Conservation (phyloP, 768 basidiomycete genomes). For the Grammothele lineata region DNA sequence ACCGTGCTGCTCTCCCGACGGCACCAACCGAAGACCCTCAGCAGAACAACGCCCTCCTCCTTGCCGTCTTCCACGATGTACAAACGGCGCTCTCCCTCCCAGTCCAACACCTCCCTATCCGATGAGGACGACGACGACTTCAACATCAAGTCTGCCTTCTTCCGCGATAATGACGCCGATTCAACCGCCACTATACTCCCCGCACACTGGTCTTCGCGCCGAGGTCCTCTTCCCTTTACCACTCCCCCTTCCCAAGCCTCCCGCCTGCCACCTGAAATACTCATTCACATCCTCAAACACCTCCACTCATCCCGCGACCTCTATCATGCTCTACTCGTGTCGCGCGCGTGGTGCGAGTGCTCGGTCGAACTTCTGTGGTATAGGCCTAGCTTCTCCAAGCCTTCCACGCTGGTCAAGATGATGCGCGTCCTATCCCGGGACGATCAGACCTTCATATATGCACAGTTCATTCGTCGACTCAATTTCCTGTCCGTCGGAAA, state of each 20-base stretch:
- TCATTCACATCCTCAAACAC: constrained; percentile 88
- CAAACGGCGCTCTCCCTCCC: constrained; percentile 42
- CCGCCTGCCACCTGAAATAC: constrained; percentile 81
- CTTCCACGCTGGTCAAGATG: constrained; percentile 73
- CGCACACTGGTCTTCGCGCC: constrained; percentile 45
- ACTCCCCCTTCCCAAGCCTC: constrained; percentile 43
- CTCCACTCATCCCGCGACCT: constrained; percentile 74
- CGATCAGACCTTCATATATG: constrained; percentile 81
- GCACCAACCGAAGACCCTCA: constrained; percentile 11
- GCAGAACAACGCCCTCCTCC: constrained; percentile 7
- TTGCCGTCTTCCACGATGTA: constrained; percentile 20
- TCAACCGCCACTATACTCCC: constrained; percentile 36
- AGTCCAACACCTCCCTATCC: constrained; percentile 75
- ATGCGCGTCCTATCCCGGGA: constrained; percentile 59
- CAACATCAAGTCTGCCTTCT: constrained; percentile 39
- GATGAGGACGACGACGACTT: constrained; percentile 66
- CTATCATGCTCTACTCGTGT: constrained; percentile 72
- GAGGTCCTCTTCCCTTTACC: constrained; percentile 16
- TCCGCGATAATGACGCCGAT: constrained; percentile 29
- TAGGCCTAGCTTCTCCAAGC: constrained; percentile 72
- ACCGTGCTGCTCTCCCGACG: too few species aligned
- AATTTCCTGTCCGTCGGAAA: constrained; percentile 75
- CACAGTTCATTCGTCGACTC: constrained; percentile 83
- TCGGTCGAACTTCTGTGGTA: constrained; percentile 95
- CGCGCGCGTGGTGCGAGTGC: constrained; percentile 92